Evolutionary conservation across 352 stramenopile species (phyloP), one percentile per base, ranked within the genome.

Genomic region (Phytophthora quininea): DNA sequence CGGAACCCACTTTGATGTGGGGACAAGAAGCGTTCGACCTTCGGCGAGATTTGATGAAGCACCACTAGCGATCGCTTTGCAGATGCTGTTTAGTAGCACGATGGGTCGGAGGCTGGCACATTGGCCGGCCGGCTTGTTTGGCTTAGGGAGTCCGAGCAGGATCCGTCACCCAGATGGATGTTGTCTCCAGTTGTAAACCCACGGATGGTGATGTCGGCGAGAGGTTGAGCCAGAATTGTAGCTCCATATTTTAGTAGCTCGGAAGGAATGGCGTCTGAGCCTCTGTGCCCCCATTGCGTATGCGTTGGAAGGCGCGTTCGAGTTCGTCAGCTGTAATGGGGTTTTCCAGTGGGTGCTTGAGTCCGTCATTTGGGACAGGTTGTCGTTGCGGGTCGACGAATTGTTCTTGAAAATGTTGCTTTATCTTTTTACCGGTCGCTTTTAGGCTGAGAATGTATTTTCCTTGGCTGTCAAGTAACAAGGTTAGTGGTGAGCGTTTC

Each of bases 221-320:
- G 9, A 14, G 15, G 14, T 0, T 32, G 30, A 5, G 53, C 46
- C 1, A 68, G 33, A 6, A 10, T 32, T 1, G 43, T 29, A 0
- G 61, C 33, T 3, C 2, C 52, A 6, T 62, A 68, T 30, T 61
- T 68, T 24, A 68, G 27, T 10, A 62, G 29, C 40, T 54, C 54
- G 3, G 2, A 52, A 1, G 47, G 61, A 4, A 58, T 54, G n/a
- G 55, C 24, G 19, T 68, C 43, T 3, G 53, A 37, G 4, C 46
- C 46, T 43, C 38, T 4, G 57, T 27, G 4, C 47, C 27, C 2
- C 57, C 3, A 4, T 54, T 55, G 46, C 49, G 54, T 7, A 62
- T n/a, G 12, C 33, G 46, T 3, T 14, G 45, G 27, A 43, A 31
- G 11, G 56, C 46, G 30, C n/a, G 4, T 10, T 4, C 29, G 1